Conservation (phyloP, 192 early-diverging fungal species). For the Powellomyces hirtus region DNA sequence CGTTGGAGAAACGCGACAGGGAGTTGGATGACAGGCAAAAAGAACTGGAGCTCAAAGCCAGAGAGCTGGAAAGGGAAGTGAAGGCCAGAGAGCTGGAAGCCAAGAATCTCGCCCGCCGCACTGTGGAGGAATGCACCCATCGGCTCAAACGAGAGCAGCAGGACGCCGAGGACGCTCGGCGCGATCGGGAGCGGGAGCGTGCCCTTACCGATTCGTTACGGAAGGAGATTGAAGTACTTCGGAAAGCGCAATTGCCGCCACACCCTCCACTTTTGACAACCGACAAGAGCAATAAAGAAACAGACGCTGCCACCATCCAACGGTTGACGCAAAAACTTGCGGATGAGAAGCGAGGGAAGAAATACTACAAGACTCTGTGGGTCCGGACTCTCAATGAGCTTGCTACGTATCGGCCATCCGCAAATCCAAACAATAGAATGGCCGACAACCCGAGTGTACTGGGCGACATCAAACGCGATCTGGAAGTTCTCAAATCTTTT, state of each 20-base stretch:
- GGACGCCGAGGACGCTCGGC: neutral
- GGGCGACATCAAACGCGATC: neutral
- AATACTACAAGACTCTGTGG: conserved; percentile 43
- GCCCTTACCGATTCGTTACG: conserved; percentile 16
- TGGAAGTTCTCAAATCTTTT: conserved; percentile 17
- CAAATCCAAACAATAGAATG: neutral
- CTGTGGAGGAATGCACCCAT: conserved; percentile 40
- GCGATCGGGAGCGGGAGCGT: conserved; percentile 12
- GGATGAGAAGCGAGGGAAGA: conserved; percentile 25
- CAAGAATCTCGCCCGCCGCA: conserved; percentile 25
- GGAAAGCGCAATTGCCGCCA: neutral
- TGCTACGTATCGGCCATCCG: neutral
- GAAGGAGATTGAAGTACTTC: neutral
- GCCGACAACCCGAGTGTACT: neutral
- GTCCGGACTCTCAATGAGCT: conserved; percentile 31
- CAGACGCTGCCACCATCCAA: conserved; percentile 4
- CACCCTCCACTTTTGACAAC: neutral
- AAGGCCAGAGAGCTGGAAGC: conserved; percentile 20
- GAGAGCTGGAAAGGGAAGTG: conserved; percentile 23
- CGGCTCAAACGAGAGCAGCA: conserved; percentile 35
- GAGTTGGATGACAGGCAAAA: conserved; percentile 7
- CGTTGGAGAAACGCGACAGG: conserved; percentile 34
- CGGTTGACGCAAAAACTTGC: conserved; percentile 26
- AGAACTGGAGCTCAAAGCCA: conserved; percentile 13
- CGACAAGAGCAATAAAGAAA: neutral